phyloP scores from a whole-genome alignment of 225 moss, liverwort and hornwort species.

The Asterella californica region DNA sequence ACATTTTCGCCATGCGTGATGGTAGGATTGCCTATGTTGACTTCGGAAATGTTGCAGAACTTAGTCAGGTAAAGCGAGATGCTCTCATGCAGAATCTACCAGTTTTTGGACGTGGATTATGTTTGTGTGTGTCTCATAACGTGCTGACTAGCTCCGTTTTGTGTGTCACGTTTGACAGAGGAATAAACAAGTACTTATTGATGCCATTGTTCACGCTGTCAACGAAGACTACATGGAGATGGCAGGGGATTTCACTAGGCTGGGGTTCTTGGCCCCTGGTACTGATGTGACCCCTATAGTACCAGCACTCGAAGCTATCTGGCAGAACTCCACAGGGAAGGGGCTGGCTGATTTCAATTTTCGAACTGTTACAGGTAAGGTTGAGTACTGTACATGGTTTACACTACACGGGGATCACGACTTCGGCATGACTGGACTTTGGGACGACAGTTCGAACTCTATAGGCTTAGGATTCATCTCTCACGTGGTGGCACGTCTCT shows the following conservation, averaged over 20 bases:
- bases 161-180: slow-evolving; percentile 50
- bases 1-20: slow-evolving; percentile 98
- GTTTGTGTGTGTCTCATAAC: background rate
- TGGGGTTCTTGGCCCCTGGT: slow-evolving; percentile 91
- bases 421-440: background rate
- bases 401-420: background rate
- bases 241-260: slow-evolving; percentile 95
- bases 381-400: background rate
- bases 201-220: slow-evolving; percentile 97
- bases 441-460: no score
- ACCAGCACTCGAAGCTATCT: slow-evolving; percentile 92
- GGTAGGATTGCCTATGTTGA: slow-evolving; percentile 96
- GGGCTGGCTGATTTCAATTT: slow-evolving; percentile 97
- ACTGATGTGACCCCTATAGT: slow-evolving; percentile 95
- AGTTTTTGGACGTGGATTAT: background rate
- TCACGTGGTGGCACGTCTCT: background rate
- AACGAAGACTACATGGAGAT: slow-evolving; percentile 98
- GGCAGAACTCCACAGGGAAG: slow-evolving; percentile 98
- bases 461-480: background rate
- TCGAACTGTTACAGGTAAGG: slow-evolving; percentile 79
- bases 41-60: slow-evolving; percentile 98
- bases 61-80: slow-evolving; percentile 69
- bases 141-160: background rate
- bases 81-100: background rate
- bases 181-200: slow-evolving; percentile 98